A percentile compares a stretch with the other conserved stretches of the same genome.
phyloP scores from a whole-genome alignment of 768 basidiomycete genomes.

The Scleroderma bovista region DNA sequence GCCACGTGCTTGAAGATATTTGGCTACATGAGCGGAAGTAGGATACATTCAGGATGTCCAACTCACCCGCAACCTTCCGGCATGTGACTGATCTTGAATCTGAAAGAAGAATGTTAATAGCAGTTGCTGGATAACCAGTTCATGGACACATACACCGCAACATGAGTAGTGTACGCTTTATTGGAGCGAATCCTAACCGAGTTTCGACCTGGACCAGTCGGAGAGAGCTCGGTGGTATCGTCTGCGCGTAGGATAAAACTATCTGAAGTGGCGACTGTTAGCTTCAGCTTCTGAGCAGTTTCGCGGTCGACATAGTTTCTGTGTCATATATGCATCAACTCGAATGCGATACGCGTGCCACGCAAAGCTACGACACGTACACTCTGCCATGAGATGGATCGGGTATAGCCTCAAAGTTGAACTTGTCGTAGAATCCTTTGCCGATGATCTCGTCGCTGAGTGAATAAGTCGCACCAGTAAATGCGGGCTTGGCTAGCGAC shows the following conservation, averaged over 20 bases:
- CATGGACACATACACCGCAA: constrained; percentile 23
- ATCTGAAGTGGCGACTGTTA: constrained; percentile 22
- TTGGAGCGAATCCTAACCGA: constrained; percentile 31
- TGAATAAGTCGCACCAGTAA: constrained; percentile 21
- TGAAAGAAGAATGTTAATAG: constrained; percentile 1
- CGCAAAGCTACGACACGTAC: constrained; percentile 14
- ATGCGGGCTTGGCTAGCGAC: constrained; percentile 7
- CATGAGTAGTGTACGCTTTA: constrained; percentile 28
- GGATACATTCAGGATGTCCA: neutral
- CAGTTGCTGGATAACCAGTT: neutral
- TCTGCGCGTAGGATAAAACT: constrained; percentile 36
- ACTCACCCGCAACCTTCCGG: constrained; percentile 31
- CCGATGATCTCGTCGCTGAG: constrained; percentile 26
- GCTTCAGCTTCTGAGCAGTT: constrained; percentile 22
- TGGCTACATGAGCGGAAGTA: neutral
- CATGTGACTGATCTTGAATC: constrained; percentile 33
- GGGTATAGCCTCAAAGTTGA: constrained; percentile 28
- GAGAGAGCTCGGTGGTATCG: constrained; percentile 24
- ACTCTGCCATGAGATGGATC: constrained; percentile 36
- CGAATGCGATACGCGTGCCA: neutral
- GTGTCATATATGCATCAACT: neutral
- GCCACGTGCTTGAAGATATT: constrained; percentile 29
- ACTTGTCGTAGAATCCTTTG: constrained; percentile 24
- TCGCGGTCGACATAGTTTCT: constrained; percentile 31
- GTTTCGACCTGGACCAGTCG: constrained; percentile 29